These are phyloP conservation scores for Neonectria magnoliae DNA, from an alignment of 2,329 filamentous ascomycete species.

Conservation along the genomic window DNA sequence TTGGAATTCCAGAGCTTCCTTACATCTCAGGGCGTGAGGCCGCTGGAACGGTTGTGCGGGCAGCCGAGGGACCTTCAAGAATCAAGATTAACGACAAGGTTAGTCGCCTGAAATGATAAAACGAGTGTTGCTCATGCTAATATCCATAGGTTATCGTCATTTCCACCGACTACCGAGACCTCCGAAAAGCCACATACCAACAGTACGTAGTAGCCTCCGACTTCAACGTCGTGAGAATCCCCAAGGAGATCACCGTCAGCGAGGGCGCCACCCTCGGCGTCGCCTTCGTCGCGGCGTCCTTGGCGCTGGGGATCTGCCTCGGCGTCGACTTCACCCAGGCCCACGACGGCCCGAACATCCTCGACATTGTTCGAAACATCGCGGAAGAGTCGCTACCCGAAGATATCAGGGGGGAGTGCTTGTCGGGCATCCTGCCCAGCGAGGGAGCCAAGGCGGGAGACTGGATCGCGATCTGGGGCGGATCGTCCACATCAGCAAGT, in stretches of 20 bases:
- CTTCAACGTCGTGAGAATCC: slow-evolving; percentile 73
- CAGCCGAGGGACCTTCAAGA: slow-evolving; percentile 52
- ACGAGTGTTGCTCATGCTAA: background rate
- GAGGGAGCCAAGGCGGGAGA: slow-evolving; percentile 70
- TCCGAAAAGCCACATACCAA: slow-evolving; percentile 77
- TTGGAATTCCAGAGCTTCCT: slow-evolving; percentile 73
- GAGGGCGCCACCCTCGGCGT: slow-evolving; percentile 73
- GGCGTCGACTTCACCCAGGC: slow-evolving; percentile 70
- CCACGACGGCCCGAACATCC: slow-evolving; percentile 67
- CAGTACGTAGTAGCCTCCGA: slow-evolving; percentile 72
- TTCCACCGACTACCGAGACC: slow-evolving; percentile 78
- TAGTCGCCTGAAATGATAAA: slow-evolving; percentile 2
- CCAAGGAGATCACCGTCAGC: slow-evolving; percentile 60
- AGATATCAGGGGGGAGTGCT: slow-evolving; percentile 72
- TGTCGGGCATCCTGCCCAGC: slow-evolving; percentile 59
- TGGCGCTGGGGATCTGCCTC: slow-evolving; percentile 75
- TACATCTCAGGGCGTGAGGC: slow-evolving; percentile 77
- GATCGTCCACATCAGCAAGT: slow-evolving; percentile 76
- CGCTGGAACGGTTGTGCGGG: slow-evolving; percentile 69
- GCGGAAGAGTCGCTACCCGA: slow-evolving; percentile 60
- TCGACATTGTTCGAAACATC: slow-evolving; percentile 59
- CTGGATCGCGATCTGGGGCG: slow-evolving; percentile 80
- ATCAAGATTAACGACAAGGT: slow-evolving; percentile 66
- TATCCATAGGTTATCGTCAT: slow-evolving; percentile 67
- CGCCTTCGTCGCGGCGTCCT: slow-evolving; percentile 74